Conservation (phyloP, 176 grass and related monocot species). For the Avena atlantica region DNA sequence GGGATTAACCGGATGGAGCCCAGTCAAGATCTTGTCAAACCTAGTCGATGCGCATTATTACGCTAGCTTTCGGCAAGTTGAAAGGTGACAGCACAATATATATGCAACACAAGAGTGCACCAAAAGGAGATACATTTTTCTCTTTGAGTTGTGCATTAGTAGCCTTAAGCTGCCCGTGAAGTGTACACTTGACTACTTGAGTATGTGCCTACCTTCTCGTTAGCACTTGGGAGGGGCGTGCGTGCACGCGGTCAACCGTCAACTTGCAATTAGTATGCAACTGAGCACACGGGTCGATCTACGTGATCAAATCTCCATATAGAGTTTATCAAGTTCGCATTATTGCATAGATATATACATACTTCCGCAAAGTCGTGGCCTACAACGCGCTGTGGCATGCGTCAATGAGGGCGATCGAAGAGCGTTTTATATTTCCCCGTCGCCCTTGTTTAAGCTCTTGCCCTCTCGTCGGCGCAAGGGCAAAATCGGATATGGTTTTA, state of each 20-base stretch:
- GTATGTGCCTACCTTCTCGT: neutral
- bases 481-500: slow-evolving; percentile 44
- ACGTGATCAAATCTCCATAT: neutral
- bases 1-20: neutral
- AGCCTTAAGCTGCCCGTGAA: neutral
- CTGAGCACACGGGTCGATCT: neutral
- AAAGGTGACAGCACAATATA: slow-evolving; percentile 6
- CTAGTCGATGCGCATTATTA: slow-evolving; percentile 15
- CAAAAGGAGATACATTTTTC: neutral
- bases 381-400: slow-evolving; percentile 17
- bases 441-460: neutral
- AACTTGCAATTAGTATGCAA: neutral
- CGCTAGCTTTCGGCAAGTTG: slow-evolving; percentile 43
- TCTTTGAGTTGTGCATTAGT: neutral
- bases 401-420: slow-evolving; percentile 21
- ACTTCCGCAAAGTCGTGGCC: slow-evolving; percentile 19
- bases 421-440: neutral
- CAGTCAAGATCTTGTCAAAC: slow-evolving; percentile 26
- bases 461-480: neutral
- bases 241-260: neutral
- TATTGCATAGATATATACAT: neutral
- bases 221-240: neutral
- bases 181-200: neutral
- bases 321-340: neutral
- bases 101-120: neutral